Evolutionary conservation across 108 stramenopile species (phyloP), one percentile per base, ranked within the genome.

Genomic region (Discostella stelligeroides): DNA sequence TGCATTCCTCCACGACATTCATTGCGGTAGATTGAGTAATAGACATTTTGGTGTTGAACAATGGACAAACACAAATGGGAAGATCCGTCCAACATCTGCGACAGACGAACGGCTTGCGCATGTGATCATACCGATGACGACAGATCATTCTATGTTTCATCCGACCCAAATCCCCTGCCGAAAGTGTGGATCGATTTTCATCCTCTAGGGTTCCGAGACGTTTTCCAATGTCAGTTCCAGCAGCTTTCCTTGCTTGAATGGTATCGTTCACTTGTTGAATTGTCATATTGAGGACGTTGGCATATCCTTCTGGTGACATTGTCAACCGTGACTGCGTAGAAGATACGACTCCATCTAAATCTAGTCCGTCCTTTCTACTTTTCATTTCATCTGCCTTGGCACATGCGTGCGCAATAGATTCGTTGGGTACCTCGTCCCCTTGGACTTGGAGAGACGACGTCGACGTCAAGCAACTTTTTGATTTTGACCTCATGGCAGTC

Each of bases 71-170:
- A 72, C 82, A 83, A 61, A 83, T 77, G 25, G 84, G 84, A 40
- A 71, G 18, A 49, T 80, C 74, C 4, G 79, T 80, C 79, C 81
- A 85, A 38, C 82, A 85, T 13, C 53, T 70, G 28, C 45, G 63
- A 54, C 84, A 85, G 25, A 82, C 84, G 45, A 85, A 85, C 34
- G 84, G 81, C 48, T 82, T 59, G n/a, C 72, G 59, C 13, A 70
- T 63, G 59, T 76, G 15, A 27, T 42, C 9, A 29, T 59, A 69
- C 47, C 84, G 73, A 80, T 80, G 78, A 21, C 58, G 59, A 60
- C 84, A 85, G 53, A 85, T 70, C 58, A 85, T 50, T 18, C 34
- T 34, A 67, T 85, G 84, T 41, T 80, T 79, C 20, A 47, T 45
- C 17, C 59, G 66, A 18, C 73, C 73, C 12, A 75, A 49, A 45